phyloP scores from a whole-genome alignment of 805 yeast genomes.

The Spathaspora boniae region DNA sequence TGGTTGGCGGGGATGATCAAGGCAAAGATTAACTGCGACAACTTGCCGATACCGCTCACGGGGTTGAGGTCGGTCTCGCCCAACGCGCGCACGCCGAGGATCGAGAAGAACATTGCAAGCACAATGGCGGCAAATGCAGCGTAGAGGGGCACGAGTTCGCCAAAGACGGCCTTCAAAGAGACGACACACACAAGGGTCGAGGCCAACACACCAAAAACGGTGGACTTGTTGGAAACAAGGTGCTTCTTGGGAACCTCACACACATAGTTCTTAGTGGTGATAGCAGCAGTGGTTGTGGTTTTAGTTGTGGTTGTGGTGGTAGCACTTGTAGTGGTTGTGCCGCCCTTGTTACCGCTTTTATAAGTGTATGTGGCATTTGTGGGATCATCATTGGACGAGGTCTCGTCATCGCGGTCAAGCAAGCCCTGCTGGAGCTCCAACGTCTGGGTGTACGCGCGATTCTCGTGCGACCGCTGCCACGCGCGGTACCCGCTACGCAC shows the following conservation, averaged over 20 bases:
- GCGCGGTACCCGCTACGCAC: slow-evolving; percentile 9
- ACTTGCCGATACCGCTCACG: slow-evolving; percentile 92
- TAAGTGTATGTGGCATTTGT: slow-evolving; percentile 4
- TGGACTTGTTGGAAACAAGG: slow-evolving; percentile 48
- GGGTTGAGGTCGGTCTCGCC: slow-evolving; percentile 98
- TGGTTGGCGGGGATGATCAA: slow-evolving; percentile 67
- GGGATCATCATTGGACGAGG: slow-evolving; percentile 6
- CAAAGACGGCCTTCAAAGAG: slow-evolving; percentile 67
- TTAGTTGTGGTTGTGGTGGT: neutral
- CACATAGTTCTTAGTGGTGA: neutral
- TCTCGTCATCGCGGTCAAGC: slow-evolving; percentile 2
- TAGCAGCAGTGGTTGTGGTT: neutral
- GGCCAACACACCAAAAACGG: slow-evolving; percentile 55
- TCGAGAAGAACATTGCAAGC: slow-evolving; percentile 73
- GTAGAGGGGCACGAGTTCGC: slow-evolving; percentile 64
- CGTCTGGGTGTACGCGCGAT: neutral
- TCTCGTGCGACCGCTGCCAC: neutral
- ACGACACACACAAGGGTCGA: slow-evolving; percentile 69
- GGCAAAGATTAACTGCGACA: slow-evolving; percentile 87
- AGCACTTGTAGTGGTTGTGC: neutral
- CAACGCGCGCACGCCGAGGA: slow-evolving; percentile 86
- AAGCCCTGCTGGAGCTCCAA: slow-evolving; percentile 1
- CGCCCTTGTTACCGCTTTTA: neutral
- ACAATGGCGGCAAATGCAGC: slow-evolving; percentile 66
- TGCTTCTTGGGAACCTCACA: slow-evolving; percentile 25